Conservation (phyloP, 2,329 filamentous ascomycete genomes). For the Madurella fahalii region DNA sequence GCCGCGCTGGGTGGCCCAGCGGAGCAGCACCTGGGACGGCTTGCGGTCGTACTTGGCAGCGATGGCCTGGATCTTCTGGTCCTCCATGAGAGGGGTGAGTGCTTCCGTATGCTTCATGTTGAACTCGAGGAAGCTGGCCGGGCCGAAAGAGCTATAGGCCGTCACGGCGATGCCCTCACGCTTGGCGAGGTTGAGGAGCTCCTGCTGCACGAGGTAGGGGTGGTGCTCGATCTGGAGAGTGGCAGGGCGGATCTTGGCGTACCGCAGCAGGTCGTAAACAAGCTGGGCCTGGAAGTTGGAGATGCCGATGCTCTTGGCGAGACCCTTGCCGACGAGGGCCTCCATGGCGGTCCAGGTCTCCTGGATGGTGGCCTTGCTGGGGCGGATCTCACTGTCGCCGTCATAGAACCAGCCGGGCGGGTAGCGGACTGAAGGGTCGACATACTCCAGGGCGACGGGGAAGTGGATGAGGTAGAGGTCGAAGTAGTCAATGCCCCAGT, state of each 20-base stretch:
- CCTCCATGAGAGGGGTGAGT: constrained; percentile 66
- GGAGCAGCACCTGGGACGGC: constrained; percentile 74
- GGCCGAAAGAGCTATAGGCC: constrained; percentile 81
- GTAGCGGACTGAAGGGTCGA: constrained; percentile 74
- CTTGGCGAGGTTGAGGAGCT: constrained; percentile 66
- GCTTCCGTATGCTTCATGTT: constrained; percentile 64
- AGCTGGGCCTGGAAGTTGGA: constrained; percentile 78
- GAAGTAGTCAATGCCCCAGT: constrained; percentile 86
- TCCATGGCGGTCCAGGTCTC: constrained; percentile 84
- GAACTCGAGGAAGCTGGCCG: constrained; percentile 73
- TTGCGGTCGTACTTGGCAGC: constrained; percentile 68
- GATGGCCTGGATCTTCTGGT: constrained; percentile 59
- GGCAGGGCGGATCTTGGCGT: constrained; percentile 69
- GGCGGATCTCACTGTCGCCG: constrained; percentile 55
- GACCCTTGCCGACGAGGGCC: constrained; percentile 61
- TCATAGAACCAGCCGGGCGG: constrained; percentile 74
- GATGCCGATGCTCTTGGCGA: constrained; percentile 72
- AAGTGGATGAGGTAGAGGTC: constrained; percentile 89
- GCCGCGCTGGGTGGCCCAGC: constrained; percentile 81
- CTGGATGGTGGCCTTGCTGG: constrained; percentile 67
- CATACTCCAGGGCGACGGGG: constrained; percentile 80
- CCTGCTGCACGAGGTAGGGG: constrained; percentile 75
- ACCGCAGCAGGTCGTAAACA: constrained; percentile 74
- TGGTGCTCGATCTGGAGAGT: constrained; percentile 88
- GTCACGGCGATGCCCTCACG: constrained; percentile 69